Evolutionary conservation across 2,329 filamentous ascomycete genomes (phyloP), one percentile per base, ranked within the genome.

Genomic region (Colletotrichum brevisporum): DNA sequence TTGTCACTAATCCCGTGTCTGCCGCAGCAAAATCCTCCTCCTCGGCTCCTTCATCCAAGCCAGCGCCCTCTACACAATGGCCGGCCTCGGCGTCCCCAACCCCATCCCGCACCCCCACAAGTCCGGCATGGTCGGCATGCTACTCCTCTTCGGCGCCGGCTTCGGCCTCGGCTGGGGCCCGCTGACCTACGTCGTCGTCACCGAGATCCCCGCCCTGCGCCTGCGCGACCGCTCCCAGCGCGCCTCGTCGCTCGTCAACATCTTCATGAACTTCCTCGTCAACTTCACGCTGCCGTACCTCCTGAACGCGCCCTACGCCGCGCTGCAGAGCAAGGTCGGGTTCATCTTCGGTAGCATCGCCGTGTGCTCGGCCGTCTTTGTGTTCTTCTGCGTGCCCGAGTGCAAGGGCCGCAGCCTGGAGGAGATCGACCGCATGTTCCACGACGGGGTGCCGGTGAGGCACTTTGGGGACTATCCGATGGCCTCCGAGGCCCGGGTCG

Each of bases 121-220:
- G 18, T 69, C 72, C 12, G 75, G 74, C 13, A 78, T 81, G 47
- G 75, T 82, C 6, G 76, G 77, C 45, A 78, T 78, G 73, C 72
- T 79, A 36, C 74, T 74, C 27, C 48, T 83, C 5, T 81, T 77
- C 41, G 71, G 68, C 36, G 67, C 77, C 48, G 77, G 77, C 18
- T 80, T 77, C 67, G 71, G 71, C 45, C 70, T 79, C 1, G 78
- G 76, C 15, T 82, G 79, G 78, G 79, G 76, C 1, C 80, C 79
- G 1, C 57, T 79, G 0, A 74, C 74, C 4, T 79, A 81, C 61
- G 78, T 80, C 54, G 73, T 82, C 48, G 74, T 76, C 1, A 76
- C 79, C 4, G 80, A 82, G 62, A 58, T 82, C 3, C 76, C 79
- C 24, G 55, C 67, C 4, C 56, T 61, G 43, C 57, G 67, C 21